phyloP scores from a whole-genome alignment of 2,329 filamentous ascomycete species.

The Colletotrichum destructivum region DNA sequence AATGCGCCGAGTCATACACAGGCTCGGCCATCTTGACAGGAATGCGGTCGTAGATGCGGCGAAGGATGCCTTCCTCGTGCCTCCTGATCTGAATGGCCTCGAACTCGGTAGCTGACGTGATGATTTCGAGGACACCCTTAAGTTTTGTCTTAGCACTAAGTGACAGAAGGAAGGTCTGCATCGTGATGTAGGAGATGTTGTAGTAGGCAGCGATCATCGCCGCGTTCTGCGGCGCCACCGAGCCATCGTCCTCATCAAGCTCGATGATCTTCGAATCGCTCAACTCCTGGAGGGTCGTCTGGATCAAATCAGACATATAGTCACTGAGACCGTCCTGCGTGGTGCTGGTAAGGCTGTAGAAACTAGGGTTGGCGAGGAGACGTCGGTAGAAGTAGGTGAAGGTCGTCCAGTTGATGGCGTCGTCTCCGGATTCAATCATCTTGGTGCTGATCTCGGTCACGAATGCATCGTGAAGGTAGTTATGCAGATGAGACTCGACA shows the following conservation, averaged over 20 bases:
- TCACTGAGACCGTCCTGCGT: constrained; percentile 94
- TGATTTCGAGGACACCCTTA: constrained; percentile 96
- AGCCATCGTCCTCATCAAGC: constrained; percentile 93
- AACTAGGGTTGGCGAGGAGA: constrained; percentile 94
- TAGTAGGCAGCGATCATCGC: constrained; percentile 99
- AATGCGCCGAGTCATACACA: constrained; percentile 93
- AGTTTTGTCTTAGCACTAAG: constrained; percentile 91
- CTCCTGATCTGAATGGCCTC: constrained; percentile 94
- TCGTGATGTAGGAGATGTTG: constrained; percentile 99
- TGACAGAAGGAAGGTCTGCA: constrained; percentile 98
- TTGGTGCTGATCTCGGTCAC: constrained; percentile 97
- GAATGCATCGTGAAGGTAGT: constrained; percentile 94
- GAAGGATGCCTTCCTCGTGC: constrained; percentile 89
- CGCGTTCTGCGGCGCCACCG: constrained; percentile 89
- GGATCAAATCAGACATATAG: constrained; percentile 94
- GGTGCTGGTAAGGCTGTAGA: constrained; percentile 90
- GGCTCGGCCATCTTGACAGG: constrained; percentile 95
- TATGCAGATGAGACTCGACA: constrained; percentile 93
- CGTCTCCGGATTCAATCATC: constrained; percentile 94
- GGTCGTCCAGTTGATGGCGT: constrained; percentile 98
- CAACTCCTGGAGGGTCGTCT: constrained; percentile 91
- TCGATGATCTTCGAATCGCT: constrained; percentile 96
- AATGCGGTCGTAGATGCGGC: constrained; percentile 92
- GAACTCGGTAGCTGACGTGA: constrained; percentile 97
- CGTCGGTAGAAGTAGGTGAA: constrained; percentile 99